Evolutionary conservation across 164 flowering plant genomes (phyloP).

Genomic region (Chimonanthus praecox): DNA sequence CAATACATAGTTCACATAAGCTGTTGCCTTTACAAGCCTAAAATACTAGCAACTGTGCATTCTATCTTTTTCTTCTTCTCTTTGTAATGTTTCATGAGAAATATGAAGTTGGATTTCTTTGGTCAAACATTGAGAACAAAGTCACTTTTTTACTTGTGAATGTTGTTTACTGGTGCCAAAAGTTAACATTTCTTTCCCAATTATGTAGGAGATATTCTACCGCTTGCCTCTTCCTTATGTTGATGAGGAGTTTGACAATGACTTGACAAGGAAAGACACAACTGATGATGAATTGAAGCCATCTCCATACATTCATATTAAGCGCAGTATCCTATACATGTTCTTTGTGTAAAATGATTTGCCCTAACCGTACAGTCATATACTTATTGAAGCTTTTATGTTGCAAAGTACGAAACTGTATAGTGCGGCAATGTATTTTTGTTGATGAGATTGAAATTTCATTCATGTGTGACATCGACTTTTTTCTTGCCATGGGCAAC

Average conservation of each 20-base stretch:
- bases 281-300: constrained; percentile 49
- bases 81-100: neutral
- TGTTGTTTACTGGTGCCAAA: neutral
- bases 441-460: neutral
- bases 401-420: too few species aligned
- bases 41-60: neutral
- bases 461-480: neutral
- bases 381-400: too few species aligned
- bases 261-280: constrained; percentile 43
- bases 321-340: constrained; percentile 74
- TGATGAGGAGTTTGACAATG: constrained; percentile 70
- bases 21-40: constrained; percentile 1
- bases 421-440: too few species aligned
- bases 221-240: constrained; percentile 71
- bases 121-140: neutral
- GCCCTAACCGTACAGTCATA: too few species aligned
- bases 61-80: neutral
- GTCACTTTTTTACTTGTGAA: neutral
- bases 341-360: neutral
- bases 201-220: constrained; percentile 56
- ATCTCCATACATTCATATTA: constrained; percentile 71
- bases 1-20: neutral
- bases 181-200: constrained; percentile 1
- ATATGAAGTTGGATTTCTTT: neutral
- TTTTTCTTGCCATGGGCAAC: constrained; percentile 5